Base-by-base conservation (phyloP, 2,329 filamentous ascomycete genomes). In the Ophiocordyceps camponoti-leonardi region DNA sequence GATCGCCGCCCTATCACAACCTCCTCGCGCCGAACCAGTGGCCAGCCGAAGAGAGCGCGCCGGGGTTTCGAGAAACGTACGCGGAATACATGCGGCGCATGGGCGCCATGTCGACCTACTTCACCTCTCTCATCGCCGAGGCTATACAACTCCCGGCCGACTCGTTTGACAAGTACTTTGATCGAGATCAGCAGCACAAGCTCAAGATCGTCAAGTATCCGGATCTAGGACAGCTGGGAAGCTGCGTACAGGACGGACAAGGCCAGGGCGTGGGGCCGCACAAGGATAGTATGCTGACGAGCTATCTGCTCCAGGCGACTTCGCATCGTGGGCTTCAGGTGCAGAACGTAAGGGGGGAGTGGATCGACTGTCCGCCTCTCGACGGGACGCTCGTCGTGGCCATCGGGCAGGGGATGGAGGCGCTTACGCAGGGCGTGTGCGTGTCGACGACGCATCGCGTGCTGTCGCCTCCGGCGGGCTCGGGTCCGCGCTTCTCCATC, bases 181-280 rank as follows among this genome's bases (percentile, higher is more conserved):
- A 88, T 58, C 53, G 71, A 67, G 61, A 73, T 53, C 68, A 75
- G 66, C 86, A 92, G 65, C 85, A 93, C 67, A 93, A 93, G 67
- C 72, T 93, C 55, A 94, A 94, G 67, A 81, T 94, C 48, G 81
- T 93, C 49, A 86, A 84, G 65, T 93, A 92, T 57, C 86, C 86
- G 0, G 86, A 92, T 58, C 61, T 75, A 13, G 62, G 66, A n/a
- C 71, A 77, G 58, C 64, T 83, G 1, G 74, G 71, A 0, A 59
- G 70, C 3, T 60, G 56, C 3, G 64, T 59, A 42, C 58, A 69
- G 3, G 59, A 59, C 37, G 57, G 55, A 20, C 60, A 71, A 50
- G 69, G 70, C 31, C 77, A 80, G 53, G 77, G 67, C 53, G 81
- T 88, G 0, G 85, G 84, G 0, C 83, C 85, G 31, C 84, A 90